Base-by-base conservation (phyloP, 345 rosid genomes). In the Psidium friedrichsthalianum region DNA sequence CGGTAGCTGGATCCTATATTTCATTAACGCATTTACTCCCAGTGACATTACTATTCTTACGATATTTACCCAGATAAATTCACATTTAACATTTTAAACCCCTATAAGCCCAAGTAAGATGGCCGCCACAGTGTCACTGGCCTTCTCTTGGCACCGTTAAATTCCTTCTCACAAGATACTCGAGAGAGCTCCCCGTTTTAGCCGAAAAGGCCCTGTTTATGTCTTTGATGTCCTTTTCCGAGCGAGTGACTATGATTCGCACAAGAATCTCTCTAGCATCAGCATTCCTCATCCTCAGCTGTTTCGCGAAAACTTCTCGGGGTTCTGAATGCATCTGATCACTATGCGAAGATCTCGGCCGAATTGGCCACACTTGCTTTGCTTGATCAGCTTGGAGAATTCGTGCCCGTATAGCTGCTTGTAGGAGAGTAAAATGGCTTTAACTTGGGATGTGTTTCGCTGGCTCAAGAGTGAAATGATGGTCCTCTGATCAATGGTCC, bases 321-420 rank as follows among this genome's bases (percentile, higher is more conserved):
- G 88, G 29, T 56, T 40, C 83, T 86, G 90, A 15, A 85, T 86
- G 84, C 87, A 88, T 25, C 86, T 83, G 80, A 86, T 85, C 10
- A 85, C 84, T 14, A 86, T 82, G 25, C 87, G 51, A 69, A 88
- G 87, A 44, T 85, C 88, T 84, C 83, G 61, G 1, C 90, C 90
- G 3, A 86, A 89, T 52, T 87, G 88, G 85, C 90, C 87, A 32
- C 88, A 88, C 86, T 83, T 86, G 87, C 83, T 85, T 64, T 40
- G 85, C 86, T 88, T 85, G 5, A 86, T 32, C 18, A 87, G 81
- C 84, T 61, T 83, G 51, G 85, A 21, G 84, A 88, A 85, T 74
- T 89, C 88, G n/a, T 87, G 86, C 44, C 89, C 89, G 29, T 86
- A 86, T 14, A 88, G 90, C 82, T 84, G 85, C 86, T 87, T 89